phyloP scores from a whole-genome alignment of 768 basidiomycete genomes.

The Amanita rimosa region DNA sequence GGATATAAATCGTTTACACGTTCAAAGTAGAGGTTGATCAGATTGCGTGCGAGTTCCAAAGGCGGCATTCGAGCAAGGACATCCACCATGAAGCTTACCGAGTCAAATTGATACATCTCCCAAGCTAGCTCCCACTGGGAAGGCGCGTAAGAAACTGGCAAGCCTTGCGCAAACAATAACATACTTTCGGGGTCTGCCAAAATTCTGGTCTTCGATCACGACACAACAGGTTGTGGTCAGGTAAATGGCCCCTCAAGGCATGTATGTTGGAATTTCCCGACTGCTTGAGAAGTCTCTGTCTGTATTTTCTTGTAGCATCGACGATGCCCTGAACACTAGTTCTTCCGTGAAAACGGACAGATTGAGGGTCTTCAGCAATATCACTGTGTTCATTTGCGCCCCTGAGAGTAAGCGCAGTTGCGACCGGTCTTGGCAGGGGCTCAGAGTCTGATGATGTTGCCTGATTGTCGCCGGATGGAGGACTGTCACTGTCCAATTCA shows the following conservation, averaged over 20 bases:
- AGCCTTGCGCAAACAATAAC: conserved; percentile 11
- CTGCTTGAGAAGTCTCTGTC: conserved; percentile 36
- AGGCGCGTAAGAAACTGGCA: conserved; percentile 22
- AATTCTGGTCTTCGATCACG: conserved; percentile 30
- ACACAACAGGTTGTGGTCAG: neutral
- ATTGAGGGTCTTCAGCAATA: conserved; percentile 21
- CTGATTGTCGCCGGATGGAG: conserved; percentile 15
- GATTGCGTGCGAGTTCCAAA: conserved; percentile 37
- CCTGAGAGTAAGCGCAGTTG: conserved; percentile 23
- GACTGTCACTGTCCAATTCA: conserved; percentile 6
- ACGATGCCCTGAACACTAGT: conserved; percentile 48
- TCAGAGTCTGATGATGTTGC: conserved; percentile 19
- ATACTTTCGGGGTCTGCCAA: conserved; percentile 48
- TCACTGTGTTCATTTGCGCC: conserved; percentile 18
- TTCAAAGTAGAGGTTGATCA: conserved; percentile 63
- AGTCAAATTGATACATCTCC: conserved; percentile 30
- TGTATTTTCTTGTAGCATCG: conserved; percentile 40
- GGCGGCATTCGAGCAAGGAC: conserved; percentile 48
- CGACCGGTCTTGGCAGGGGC: conserved; percentile 21
- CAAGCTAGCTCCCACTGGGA: conserved; percentile 50
- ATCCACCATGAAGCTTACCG: conserved; percentile 18
- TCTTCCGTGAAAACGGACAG: conserved; percentile 50
- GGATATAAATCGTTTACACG: conserved; percentile 50
- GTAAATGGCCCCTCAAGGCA: neutral
- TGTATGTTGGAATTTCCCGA: conserved; percentile 9